Conservation (phyloP, 2,329 filamentous ascomycete genomes). For the Penicillium hesseltinei region DNA sequence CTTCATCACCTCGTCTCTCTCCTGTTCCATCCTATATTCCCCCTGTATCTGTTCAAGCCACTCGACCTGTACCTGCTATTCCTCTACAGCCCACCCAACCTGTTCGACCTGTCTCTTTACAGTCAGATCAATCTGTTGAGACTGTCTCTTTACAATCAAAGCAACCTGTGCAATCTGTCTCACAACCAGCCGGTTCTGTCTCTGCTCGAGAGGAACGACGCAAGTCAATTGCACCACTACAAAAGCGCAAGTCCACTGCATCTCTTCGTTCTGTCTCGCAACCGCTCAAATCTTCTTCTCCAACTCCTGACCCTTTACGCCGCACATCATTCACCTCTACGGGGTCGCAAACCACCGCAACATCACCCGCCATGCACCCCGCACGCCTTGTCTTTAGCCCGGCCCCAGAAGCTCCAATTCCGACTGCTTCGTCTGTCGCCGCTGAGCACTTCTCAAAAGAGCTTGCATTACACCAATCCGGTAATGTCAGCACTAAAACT, state of each 20-base stretch:
- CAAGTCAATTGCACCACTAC: slow-evolving; percentile 35
- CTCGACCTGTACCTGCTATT: neutral
- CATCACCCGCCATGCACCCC: slow-evolving; percentile 28
- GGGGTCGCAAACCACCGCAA: slow-evolving; percentile 24
- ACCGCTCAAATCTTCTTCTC: slow-evolving; percentile 29
- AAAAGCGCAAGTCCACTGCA: slow-evolving; percentile 39
- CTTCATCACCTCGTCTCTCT: slow-evolving; percentile 26
- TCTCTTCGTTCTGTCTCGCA: slow-evolving; percentile 39
- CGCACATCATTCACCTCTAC: slow-evolving; percentile 34
- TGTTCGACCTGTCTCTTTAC: neutral
- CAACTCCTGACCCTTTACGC: slow-evolving; percentile 34
- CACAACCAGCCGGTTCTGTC: slow-evolving; percentile 24
- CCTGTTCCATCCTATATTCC: slow-evolving; percentile 1
- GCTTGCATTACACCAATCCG: slow-evolving; percentile 59
- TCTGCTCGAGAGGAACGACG: slow-evolving; percentile 40
- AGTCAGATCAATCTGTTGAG: neutral
- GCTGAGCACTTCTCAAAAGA: slow-evolving; percentile 68
- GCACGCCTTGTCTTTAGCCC: slow-evolving; percentile 25
- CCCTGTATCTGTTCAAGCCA: neutral
- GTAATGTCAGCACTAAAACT: slow-evolving; percentile 54
- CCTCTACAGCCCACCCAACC: neutral
- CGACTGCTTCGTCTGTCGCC: slow-evolving; percentile 60
- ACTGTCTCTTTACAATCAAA: neutral
- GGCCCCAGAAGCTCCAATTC: slow-evolving; percentile 22
- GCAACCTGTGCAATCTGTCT: slow-evolving; percentile 14